phyloP scores from a whole-genome alignment of 345 rosid species.

The Pugionium dolabratum region DNA sequence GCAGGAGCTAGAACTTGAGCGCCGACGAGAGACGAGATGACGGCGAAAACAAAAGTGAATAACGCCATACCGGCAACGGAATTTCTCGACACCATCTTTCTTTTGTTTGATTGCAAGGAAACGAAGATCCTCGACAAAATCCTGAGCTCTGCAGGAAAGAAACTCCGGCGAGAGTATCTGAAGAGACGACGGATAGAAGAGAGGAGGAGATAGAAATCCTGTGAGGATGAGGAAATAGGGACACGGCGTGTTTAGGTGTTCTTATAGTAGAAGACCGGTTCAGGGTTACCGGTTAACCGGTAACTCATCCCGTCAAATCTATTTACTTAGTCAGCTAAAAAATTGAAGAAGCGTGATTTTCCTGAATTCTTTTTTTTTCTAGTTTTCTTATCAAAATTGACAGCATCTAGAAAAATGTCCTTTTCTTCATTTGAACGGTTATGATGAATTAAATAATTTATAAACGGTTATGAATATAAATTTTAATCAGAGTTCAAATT shows the following conservation, averaged over 20 bases:
- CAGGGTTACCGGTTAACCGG: slow-evolving; percentile 30
- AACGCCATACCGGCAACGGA: slow-evolving; percentile 30
- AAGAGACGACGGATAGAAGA: slow-evolving; percentile 13
- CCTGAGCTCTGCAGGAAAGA: slow-evolving; percentile 8
- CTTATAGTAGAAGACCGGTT: slow-evolving; percentile 30
- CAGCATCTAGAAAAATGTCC: background rate
- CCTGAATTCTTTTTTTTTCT: slow-evolving; percentile 14
- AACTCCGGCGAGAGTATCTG: slow-evolving; percentile 34
- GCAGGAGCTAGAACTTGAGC: slow-evolving; percentile 54
- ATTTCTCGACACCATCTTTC: slow-evolving; percentile 30
- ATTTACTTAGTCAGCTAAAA: slow-evolving; percentile 21
- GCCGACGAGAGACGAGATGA: slow-evolving; percentile 40
- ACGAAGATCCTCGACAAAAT: background rate
- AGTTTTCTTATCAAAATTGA: slow-evolving; percentile 36
- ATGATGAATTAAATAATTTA: too few species aligned
- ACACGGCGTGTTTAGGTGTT: slow-evolving; percentile 24
- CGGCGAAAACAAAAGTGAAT: slow-evolving; percentile 40
- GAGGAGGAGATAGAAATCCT: slow-evolving; percentile 18
- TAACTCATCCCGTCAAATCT: slow-evolving; percentile 6
- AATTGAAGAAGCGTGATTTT: slow-evolving; percentile 12
- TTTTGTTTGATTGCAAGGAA: background rate
- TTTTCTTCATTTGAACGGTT: too few species aligned
- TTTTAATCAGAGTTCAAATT: too few species aligned
- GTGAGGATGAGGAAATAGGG: slow-evolving; percentile 1
- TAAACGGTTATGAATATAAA: too few species aligned